Percentiles rank a stretch among this genome's conserved stretches.
Evolutionary conservation across 371 early-diverging fungal genomes (phyloP).

Genomic region (Mucor mucedo): DNA sequence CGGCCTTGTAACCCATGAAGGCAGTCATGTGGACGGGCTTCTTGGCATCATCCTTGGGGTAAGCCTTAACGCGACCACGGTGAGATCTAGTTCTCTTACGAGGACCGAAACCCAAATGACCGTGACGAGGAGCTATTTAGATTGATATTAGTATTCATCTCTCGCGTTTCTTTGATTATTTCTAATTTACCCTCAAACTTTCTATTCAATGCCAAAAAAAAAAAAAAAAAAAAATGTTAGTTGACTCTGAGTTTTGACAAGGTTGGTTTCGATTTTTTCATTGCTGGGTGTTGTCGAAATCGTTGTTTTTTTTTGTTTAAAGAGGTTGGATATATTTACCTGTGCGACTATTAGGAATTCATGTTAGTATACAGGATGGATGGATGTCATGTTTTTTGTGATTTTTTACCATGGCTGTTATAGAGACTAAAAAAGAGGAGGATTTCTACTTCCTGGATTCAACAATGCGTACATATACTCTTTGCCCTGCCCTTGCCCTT

Average conservation of each 20-base stretch:
- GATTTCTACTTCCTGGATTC: slow-evolving; percentile 4
- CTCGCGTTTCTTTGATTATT: neutral
- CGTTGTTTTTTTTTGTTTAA: neutral
- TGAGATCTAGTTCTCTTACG: slow-evolving; percentile 96
- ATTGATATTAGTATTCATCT: slow-evolving; percentile 4
- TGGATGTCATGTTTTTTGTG: slow-evolving; percentile 19
- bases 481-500: no score
- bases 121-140: slow-evolving; percentile 87
- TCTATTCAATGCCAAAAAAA: slow-evolving; percentile 6
- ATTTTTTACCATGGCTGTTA: slow-evolving; percentile 30
- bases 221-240: slow-evolving; percentile 11
- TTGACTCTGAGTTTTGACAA: neutral
- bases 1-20: slow-evolving; percentile 99
- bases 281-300: neutral
- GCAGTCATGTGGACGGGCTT: slow-evolving; percentile 99
- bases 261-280: no score
- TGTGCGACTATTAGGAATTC: slow-evolving; percentile 27
- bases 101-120: slow-evolving; percentile 99
- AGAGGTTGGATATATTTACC: slow-evolving; percentile 12
- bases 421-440: slow-evolving; percentile 34
- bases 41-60: slow-evolving; percentile 97
- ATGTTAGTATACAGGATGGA: slow-evolving; percentile 27
- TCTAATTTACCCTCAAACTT: slow-evolving; percentile 26
- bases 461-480: no score
- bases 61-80: slow-evolving; percentile 98